phyloP scores from a whole-genome alignment of 1,284 basidiomycete genomes.

The Trichosporon sp. region DNA sequence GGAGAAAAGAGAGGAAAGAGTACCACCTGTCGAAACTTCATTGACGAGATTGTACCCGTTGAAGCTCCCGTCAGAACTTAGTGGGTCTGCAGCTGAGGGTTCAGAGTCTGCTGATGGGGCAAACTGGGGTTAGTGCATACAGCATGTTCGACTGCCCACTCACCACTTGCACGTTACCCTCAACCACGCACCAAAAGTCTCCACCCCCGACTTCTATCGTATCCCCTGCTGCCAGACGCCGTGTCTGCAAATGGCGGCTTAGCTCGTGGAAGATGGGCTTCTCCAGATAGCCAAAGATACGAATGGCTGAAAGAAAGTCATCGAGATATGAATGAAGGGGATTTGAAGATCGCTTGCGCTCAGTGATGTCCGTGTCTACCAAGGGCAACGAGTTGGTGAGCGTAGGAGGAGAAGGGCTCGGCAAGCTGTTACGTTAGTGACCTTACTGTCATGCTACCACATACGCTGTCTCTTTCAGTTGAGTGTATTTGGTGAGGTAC shows the following conservation, averaged over 20 bases:
- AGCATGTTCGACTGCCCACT: constrained; percentile 24
- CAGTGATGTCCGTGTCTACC: constrained; percentile 62
- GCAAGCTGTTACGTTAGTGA: constrained; percentile 29
- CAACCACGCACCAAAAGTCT: constrained; percentile 93
- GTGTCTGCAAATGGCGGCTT: constrained; percentile 86
- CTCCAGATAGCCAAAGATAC: constrained; percentile 93
- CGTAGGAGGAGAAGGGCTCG: constrained; percentile 44
- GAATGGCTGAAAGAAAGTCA: constrained; percentile 89
- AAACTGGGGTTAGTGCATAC: constrained; percentile 57
- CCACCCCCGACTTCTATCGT: constrained; percentile 83
- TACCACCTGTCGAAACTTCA: constrained; percentile 92
- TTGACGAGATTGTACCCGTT: constrained; percentile 93
- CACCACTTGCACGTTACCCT: constrained; percentile 67
- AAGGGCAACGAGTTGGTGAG: constrained; percentile 43
- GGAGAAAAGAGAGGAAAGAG: constrained; percentile 91
- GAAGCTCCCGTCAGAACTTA: constrained; percentile 57
- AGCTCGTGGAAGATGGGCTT: constrained; percentile 96
- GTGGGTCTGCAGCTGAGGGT: constrained; percentile 35
- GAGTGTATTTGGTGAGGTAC: constrained; percentile 62
- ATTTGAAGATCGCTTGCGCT: constrained; percentile 64
- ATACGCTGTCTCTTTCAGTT: constrained; percentile 78
- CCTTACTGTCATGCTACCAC: constrained; percentile 30
- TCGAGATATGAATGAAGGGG: constrained; percentile 90
- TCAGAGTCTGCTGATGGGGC: constrained; percentile 59
- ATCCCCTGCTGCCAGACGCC: constrained; percentile 81